Evolutionary conservation across 2,329 filamentous ascomycete species (phyloP), one percentile per base, ranked within the genome.

Genomic region (Penicillium fuscoglaucum): DNA sequence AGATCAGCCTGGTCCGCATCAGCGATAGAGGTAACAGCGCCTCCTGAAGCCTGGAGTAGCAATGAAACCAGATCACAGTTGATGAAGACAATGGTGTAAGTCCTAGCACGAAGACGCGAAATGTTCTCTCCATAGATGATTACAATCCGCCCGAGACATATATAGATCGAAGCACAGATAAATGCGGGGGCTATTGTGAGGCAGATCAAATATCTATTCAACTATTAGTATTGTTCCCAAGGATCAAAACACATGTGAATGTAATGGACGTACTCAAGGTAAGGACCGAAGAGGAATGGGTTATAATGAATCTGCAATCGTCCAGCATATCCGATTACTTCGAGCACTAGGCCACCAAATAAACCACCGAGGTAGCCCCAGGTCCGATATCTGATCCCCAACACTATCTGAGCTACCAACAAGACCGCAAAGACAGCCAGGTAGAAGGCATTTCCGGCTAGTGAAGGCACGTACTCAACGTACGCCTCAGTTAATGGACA

Each of bases 21-120:
- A n/a, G 79, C 76, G 13, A 76, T 69, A 8, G 80, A 76, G 26
- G 82, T 79, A 53, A 87, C 68, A 29, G 76, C 84, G n/a, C 85
- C 86, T 44, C 86, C 87, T 0, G 78, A 75, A 5, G 82, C 82
- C 68, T 89, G 87, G 0, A 89, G 79, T 39, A 86, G 64, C 2
- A 89, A 79, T 2, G 84, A 85, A 56, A 86, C 57, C 35, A 88
- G 65, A 70, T 89, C 87, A 74, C 83, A 87, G 50, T 83, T 79
- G 64, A 89, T 83, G 74, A 89, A 89, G 58, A 78, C 68, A 37
- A 69, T 66, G 6, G 72, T 72, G 62, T 74, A 75, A 35, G 68
- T 71, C 19, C 65, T 65, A 6, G 72, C 66, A 7, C 62, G 66
- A 47, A 79, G 66, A 37, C 68, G 67, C n/a, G 72, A 69, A 51